Base-by-base conservation (phyloP, 2,329 filamentous ascomycete genomes). In the Aureobasidium sp. region DNA sequence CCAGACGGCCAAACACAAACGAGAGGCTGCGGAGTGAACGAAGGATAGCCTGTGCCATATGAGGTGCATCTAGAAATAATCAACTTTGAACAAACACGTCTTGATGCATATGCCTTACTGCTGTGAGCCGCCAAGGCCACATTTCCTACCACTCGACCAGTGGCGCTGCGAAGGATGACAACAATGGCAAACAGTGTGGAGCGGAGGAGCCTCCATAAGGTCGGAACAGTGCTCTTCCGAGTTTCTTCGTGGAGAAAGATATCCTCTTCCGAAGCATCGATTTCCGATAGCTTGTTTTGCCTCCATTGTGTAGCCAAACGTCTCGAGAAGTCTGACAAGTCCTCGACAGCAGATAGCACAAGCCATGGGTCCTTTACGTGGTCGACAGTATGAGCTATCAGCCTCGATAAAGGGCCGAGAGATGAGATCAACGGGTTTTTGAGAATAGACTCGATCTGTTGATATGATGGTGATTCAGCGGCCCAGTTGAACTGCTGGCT, bases 1-100 rank as follows among this genome's bases (percentile, higher is more conserved):
- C 86, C 60, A 89, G 81, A 40, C 89, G 82, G 15, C 85, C 86
- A 0, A 89, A 90, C 63, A 96, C 84, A 71, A 96, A 96, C 73
- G 86, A 90, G 21, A 95, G 75, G 67, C 89, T 87, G 29, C 90
- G 85, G 11, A 96, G 81, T 13, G 84, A 84, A 63, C 87, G 84
- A 17, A 96, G 79, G 1, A 86, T 83, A 70, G 88, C 88, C 47
- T 84, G 77, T 6, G 89, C 89, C 17, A 94, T 75, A 15, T 78
- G 75, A 0, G 88, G 85, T 1, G 86, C 88, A 61, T 78, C 80
- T 75, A 60, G n/a, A n/a, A 23, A 66, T 53, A 11, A 27, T 42
- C 2, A 35, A 31, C 38, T 4, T 17, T 1, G 9, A 17, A 9
- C 15, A 13, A n/a, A 15, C 8, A 15, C 51, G 1, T 25, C n/a